Evolutionary conservation across 2,329 filamentous ascomycete genomes (phyloP), one percentile per base, ranked within the genome.

Genomic region (Diaporthe nobilis): DNA sequence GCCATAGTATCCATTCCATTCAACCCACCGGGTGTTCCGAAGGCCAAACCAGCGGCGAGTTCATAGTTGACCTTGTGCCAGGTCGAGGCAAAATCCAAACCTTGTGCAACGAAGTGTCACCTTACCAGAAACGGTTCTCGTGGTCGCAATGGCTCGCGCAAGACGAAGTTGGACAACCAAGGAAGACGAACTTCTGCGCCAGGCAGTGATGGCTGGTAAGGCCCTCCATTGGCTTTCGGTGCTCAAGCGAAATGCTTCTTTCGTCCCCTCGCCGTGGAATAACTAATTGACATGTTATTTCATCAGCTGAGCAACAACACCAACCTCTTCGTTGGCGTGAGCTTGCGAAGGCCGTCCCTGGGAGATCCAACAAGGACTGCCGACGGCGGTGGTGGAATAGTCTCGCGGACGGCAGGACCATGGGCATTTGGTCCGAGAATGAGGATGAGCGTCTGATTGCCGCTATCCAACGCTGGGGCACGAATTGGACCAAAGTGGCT

Each of bases 301-400:
- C 15, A 39, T 51, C 63, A 71, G 51, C 67, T 71, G 67, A 57
- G 22, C 31, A 55, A 49, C 42, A 72, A 13, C 39, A 47, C 10
- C 70, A 51, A 37, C 70, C 70, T 31, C 53, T 72, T 31, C 70
- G 44, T 42, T 72, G 70, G 70, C 53, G 70, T 2, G 70, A 72
- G 44, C 53, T 72, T 31, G 70, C 70, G 34, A 72, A 72, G 39
- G 31, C n/a, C 10, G 55, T 81, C 34, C 79, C 79, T 0, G 77
- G 79, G 7, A 75, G 80, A 17, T 80, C 79, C 47, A 81, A 81
- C 76, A 81, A 81, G 61, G 79, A 80, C 75, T 81, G 80, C 53
- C 78, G 80, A 7, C 79, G 80, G 63, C 75, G 80, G 9, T 81
- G 80, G 80, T 78, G 79, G 67, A 80, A 80, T 74, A 80, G 77